Evolutionary conservation across 192 early-diverging fungal species (phyloP).

Genomic region (Dispira parvispora): DNA sequence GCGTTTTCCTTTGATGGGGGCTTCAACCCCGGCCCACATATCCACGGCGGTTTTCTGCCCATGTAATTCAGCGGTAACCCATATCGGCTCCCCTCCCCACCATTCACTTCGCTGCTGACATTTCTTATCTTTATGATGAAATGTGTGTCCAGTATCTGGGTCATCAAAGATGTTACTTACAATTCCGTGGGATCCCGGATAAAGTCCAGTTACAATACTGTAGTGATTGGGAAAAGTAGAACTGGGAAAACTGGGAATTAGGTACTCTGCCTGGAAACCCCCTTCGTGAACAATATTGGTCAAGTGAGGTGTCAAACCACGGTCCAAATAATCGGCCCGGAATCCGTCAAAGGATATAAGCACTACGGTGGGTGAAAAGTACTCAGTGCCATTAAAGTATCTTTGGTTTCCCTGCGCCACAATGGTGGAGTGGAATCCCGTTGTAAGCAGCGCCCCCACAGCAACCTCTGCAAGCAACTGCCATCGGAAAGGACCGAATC

Average conservation of each 20-base stretch:
- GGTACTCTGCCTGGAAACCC: constrained; percentile 27
- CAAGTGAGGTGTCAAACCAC: constrained; percentile 49
- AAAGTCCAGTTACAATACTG: constrained; percentile 78
- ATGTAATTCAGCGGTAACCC: constrained; percentile 65
- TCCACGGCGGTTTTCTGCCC: constrained; percentile 48
- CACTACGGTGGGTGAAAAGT: constrained; percentile 48
- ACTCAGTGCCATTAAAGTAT: no score
- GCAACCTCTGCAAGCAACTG: no score
- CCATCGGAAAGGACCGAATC: no score
- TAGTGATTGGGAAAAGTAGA: constrained; percentile 93
- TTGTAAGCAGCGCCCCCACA: no score
- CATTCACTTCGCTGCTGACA: constrained; percentile 48
- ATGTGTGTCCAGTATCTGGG: constrained; percentile 43
- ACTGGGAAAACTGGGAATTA: constrained; percentile 30
- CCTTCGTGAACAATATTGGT: constrained; percentile 13
- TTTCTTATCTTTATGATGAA: constrained; percentile 51
- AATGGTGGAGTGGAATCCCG: no score
- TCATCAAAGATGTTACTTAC: constrained; percentile 71
- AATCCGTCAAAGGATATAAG: constrained; percentile 82
- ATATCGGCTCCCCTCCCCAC: constrained; percentile 89
- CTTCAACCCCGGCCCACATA: constrained; percentile 74
- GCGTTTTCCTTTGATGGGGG: constrained; percentile 25
- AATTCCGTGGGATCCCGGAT: constrained; percentile 84
- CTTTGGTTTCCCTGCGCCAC: no score
- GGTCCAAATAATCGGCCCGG: constrained; percentile 63